Percentiles rank a stretch among this genome's conserved stretches.
These are phyloP conservation scores for Dryas alaskensis DNA, from an alignment of 306 rosid species.

Conservation along the genomic window DNA sequence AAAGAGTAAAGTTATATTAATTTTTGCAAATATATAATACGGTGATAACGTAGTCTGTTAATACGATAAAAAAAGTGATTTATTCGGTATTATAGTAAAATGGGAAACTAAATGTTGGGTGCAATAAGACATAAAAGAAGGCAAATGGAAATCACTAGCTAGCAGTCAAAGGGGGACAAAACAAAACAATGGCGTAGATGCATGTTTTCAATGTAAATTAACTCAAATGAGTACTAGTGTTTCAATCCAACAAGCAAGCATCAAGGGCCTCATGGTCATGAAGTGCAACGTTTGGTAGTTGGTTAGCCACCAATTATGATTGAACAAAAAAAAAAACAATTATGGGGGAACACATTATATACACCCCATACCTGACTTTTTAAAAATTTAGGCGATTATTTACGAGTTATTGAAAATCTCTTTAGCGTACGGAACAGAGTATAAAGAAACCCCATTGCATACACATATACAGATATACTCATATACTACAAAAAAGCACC, in stretches of 20 bases:
- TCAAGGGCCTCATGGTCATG: not conserved
- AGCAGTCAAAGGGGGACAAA: too few species aligned
- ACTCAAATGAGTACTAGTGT: not conserved
- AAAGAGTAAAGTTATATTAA: too few species aligned
- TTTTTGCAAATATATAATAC: too few species aligned
- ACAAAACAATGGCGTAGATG: too few species aligned
- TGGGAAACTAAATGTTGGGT: too few species aligned
- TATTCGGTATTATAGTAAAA: too few species aligned
- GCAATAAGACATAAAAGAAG: too few species aligned
- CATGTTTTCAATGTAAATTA: too few species aligned
- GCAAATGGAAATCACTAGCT: too few species aligned
- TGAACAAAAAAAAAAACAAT: not conserved
- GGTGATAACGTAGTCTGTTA: too few species aligned
- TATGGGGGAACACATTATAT: not conserved
- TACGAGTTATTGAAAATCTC: constrained; percentile 20
- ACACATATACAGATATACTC: not conserved
- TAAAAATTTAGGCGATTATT: not conserved
- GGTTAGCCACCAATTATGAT: constrained; percentile 12
- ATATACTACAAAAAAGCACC: constrained; percentile 26
- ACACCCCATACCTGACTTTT: not conserved
- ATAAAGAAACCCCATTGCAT: not conserved
- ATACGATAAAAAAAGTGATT: too few species aligned
- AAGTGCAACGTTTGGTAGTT: not conserved
- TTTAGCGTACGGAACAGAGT: constrained; percentile 7
- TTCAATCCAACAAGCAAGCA: not conserved